phyloP scores from a whole-genome alignment of 2,329 filamentous ascomycete genomes.

The Aspergillus aculeatus region DNA sequence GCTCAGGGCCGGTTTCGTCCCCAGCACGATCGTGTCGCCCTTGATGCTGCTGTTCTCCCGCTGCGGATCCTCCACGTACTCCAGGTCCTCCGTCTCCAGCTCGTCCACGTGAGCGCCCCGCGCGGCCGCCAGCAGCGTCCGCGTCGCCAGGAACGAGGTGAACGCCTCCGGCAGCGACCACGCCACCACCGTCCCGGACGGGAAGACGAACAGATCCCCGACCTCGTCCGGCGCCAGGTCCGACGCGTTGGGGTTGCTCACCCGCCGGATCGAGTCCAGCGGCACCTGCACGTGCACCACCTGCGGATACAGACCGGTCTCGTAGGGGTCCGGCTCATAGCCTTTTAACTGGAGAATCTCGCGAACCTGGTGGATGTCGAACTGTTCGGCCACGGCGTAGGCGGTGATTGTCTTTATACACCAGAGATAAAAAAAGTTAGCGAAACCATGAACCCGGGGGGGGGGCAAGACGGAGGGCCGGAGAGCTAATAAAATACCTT shows the following conservation, averaged over 20 bases:
- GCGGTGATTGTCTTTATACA: slow-evolving; percentile 55
- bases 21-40: slow-evolving; percentile 85
- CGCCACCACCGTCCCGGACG: slow-evolving; percentile 86
- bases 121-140: slow-evolving; percentile 72
- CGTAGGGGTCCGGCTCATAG: slow-evolving; percentile 61
- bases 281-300: slow-evolving; percentile 61
- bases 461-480: background rate
- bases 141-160: slow-evolving; percentile 67
- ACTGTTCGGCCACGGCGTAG: slow-evolving; percentile 67
- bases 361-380: slow-evolving; percentile 59
- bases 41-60: slow-evolving; percentile 74
- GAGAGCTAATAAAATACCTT: slow-evolving; percentile 28
- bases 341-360: slow-evolving; percentile 58
- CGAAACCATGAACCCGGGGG: background rate
- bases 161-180: slow-evolving; percentile 82
- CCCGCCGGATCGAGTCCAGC: slow-evolving; percentile 46
- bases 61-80: slow-evolving; percentile 73
- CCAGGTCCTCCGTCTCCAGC: slow-evolving; percentile 84
- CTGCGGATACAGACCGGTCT: slow-evolving; percentile 63
- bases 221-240: slow-evolving; percentile 48
- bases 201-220: slow-evolving; percentile 93
- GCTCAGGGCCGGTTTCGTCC: slow-evolving; percentile 60
- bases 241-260: slow-evolving; percentile 40
- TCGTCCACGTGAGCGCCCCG: slow-evolving; percentile 68
- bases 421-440: slow-evolving; percentile 9